phyloP scores from a whole-genome alignment of 352 stramenopile species.

The Peronospora farinosa region DNA sequence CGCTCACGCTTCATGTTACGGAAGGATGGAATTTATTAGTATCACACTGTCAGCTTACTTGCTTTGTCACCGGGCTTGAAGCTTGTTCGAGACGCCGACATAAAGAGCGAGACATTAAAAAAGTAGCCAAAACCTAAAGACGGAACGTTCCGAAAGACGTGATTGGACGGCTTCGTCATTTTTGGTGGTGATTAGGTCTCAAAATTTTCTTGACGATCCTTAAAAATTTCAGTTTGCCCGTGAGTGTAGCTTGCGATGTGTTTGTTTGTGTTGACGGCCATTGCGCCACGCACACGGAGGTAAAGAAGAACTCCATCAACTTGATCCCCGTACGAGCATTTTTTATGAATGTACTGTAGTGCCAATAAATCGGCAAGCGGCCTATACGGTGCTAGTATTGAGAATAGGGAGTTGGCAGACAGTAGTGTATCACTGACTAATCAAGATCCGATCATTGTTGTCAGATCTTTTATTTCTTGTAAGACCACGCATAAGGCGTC shows the following conservation, averaged over 20 bases:
- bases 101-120: slow-evolving; percentile 1
- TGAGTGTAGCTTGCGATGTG: not conserved
- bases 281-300: not conserved
- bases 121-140: slow-evolving; percentile 6
- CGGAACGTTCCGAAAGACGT: slow-evolving; percentile 8
- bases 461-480: not conserved
- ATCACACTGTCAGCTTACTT: not conserved
- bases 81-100: slow-evolving; percentile 2
- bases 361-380: not conserved
- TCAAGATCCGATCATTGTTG: not conserved
- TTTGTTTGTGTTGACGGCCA: not conserved
- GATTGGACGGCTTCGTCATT: not conserved
- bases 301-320: not conserved
- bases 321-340: not conserved
- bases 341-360: not conserved
- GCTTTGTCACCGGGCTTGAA: slow-evolving; percentile 4
- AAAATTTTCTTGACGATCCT: not conserved
- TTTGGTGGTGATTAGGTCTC: slow-evolving; percentile 8
- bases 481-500: not conserved
- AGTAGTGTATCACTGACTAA: not conserved
- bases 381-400: not conserved
- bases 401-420: not conserved
- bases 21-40: not conserved
- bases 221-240: slow-evolving; percentile 13
- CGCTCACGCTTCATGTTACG: slow-evolving; percentile 48